Conservation (phyloP, 2,329 filamentous ascomycete species). For the Bipolaris gigantea region DNA sequence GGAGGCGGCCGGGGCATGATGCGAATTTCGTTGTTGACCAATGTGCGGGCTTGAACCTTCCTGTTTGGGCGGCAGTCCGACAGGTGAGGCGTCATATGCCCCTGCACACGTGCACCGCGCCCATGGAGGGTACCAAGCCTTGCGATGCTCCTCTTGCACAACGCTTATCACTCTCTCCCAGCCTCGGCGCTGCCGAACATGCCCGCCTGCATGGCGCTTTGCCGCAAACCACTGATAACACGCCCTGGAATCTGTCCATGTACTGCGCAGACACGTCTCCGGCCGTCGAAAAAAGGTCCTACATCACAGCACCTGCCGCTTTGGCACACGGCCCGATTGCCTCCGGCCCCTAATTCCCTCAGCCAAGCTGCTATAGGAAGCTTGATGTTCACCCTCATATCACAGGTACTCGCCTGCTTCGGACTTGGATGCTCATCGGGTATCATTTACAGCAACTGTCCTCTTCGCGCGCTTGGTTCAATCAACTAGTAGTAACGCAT, state of each 20-base stretch:
- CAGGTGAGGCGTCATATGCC: background rate
- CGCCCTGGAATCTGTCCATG: too few relatives aligned
- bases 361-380: constrained; percentile 17
- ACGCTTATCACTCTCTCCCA: constrained; percentile 5
- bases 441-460: background rate
- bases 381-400: constrained; percentile 13
- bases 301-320: background rate
- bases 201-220: background rate
- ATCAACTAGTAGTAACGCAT: background rate
- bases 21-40: constrained; percentile 8
- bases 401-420: background rate
- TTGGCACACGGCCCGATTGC: background rate
- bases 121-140: constrained; percentile 11
- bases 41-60: constrained; percentile 16
- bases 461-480: background rate
- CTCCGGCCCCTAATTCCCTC: background rate
- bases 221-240: too few relatives aligned
- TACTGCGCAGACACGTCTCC: too few relatives aligned
- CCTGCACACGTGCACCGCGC: background rate
- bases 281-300: background rate
- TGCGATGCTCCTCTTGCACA: constrained; percentile 13
- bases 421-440: background rate
- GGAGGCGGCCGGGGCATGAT: background rate
- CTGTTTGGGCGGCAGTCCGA: constrained; percentile 10
- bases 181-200: background rate